Percentiles rank a stretch among this genome's conserved stretches.
Conservation (phyloP, 257 asterid genomes). For the Nicotiana undulata region DNA sequence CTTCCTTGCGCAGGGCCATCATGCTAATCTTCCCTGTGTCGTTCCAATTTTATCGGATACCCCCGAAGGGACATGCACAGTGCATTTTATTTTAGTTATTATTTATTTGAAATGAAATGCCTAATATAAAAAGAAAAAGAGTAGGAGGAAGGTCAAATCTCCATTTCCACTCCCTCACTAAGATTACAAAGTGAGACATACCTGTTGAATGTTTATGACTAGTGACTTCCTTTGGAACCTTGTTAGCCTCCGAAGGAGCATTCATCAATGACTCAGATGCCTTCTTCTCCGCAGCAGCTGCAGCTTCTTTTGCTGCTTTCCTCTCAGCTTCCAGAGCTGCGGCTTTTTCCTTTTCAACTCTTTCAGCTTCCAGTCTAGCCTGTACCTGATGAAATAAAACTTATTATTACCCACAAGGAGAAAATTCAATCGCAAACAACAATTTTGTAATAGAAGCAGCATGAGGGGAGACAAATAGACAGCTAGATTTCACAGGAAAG, state of each 20-base stretch:
- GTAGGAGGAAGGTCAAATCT: background rate
- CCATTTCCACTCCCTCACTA: background rate
- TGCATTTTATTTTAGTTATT: background rate
- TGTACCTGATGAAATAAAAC: constrained; percentile 31
- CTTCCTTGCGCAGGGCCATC: too few species aligned
- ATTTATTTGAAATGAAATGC: background rate
- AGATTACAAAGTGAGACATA: constrained; percentile 8
- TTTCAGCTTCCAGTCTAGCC: constrained; percentile 63
- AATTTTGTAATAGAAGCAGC: background rate
- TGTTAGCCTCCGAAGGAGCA: constrained; percentile 18
- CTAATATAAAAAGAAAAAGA: background rate
- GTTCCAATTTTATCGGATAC: too few species aligned
- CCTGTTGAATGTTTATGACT: constrained; percentile 40
- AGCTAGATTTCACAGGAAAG: background rate
- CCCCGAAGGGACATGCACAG: too few species aligned
- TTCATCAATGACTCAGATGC: constrained; percentile 26
- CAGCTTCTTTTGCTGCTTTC: constrained; percentile 56
- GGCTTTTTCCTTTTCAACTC: constrained; percentile 50
- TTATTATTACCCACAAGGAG: background rate
- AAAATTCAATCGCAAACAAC: background rate
- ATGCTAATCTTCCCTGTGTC: too few species aligned
- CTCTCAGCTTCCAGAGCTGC: constrained; percentile 58
- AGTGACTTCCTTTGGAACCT: constrained; percentile 19
- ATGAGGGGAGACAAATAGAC: background rate
- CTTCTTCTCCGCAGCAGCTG: constrained; percentile 47